A percentile compares a stretch with the other conserved stretches of the same genome.
Conservation (phyloP, 768 basidiomycete genomes). For the Psilocybe cyanescens region DNA sequence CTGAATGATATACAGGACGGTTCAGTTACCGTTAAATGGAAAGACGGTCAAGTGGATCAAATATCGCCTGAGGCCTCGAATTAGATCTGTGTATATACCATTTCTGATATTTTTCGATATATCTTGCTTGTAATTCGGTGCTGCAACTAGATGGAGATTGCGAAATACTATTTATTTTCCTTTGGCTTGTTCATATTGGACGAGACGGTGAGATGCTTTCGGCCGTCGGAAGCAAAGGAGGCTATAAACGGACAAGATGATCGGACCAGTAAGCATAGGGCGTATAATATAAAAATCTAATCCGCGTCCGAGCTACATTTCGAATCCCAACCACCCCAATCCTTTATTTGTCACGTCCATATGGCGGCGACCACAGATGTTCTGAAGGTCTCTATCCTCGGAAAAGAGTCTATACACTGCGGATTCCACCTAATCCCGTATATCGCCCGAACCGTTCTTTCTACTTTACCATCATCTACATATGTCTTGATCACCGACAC, state of each 20-base stretch:
- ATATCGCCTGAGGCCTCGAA: slow-evolving; percentile 9
- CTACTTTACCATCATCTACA: slow-evolving; percentile 73
- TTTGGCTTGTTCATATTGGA: background rate
- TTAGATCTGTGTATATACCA: slow-evolving; percentile 5
- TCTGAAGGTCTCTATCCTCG: slow-evolving; percentile 81
- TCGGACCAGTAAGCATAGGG: slow-evolving; percentile 1
- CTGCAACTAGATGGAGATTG: background rate
- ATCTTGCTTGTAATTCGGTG: slow-evolving; percentile 5
- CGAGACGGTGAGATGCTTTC: background rate
- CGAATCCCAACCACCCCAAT: background rate
- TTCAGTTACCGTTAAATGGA: slow-evolving; percentile 12
- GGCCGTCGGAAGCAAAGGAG: slow-evolving; percentile 7
- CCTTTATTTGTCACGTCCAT: slow-evolving; percentile 4
- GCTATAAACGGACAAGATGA: slow-evolving; percentile 6
- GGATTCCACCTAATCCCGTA: slow-evolving; percentile 92
- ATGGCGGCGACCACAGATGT: slow-evolving; percentile 57
- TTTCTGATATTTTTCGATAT: background rate
- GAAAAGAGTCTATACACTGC: slow-evolving; percentile 87
- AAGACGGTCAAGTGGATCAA: slow-evolving; percentile 18
- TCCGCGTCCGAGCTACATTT: background rate
- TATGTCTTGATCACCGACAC: slow-evolving; percentile 95
- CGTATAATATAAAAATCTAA: slow-evolving; percentile 9
- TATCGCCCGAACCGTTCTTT: slow-evolving; percentile 75
- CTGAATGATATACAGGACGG: slow-evolving; percentile 7
- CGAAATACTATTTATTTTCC: background rate